Evolutionary conservation across 805 yeast species (phyloP).

Genomic region (Hanseniaspora taiwanica): DNA sequence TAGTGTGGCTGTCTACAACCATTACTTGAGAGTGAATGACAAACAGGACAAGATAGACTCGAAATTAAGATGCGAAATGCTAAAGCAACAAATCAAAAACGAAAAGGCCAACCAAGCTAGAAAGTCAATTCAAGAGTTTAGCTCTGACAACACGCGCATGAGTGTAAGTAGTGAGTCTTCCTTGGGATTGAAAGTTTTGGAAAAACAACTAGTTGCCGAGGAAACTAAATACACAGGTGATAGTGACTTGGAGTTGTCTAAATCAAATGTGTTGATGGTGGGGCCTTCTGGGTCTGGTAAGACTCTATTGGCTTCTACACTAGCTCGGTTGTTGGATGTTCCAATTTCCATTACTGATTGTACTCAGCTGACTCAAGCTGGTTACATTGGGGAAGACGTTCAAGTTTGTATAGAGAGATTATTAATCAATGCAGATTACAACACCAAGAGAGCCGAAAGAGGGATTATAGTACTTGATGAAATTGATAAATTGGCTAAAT

Average conservation of each 20-base stretch:
- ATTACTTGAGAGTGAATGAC: slow-evolving; percentile 37
- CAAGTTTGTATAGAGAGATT: slow-evolving; percentile 43
- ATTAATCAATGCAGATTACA: slow-evolving; percentile 35
- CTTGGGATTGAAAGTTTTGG: slow-evolving; percentile 19
- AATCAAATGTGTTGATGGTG: slow-evolving; percentile 40
- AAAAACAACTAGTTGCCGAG: slow-evolving; percentile 18
- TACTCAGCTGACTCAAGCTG: slow-evolving; percentile 50
- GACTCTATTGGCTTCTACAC: slow-evolving; percentile 40
- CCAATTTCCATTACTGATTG: slow-evolving; percentile 51
- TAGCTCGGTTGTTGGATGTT: slow-evolving; percentile 38
- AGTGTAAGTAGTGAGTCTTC: slow-evolving; percentile 18
- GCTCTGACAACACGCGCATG: slow-evolving; percentile 13
- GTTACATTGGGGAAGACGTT: slow-evolving; percentile 53
- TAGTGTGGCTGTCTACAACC: slow-evolving; percentile 50
- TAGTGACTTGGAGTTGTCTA: slow-evolving; percentile 35
- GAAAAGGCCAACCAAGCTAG: slow-evolving; percentile 6
- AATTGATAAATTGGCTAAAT: slow-evolving; percentile 42
- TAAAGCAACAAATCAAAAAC: slow-evolving; percentile 9
- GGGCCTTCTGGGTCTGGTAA: slow-evolving; percentile 58
- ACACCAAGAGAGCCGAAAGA: slow-evolving; percentile 37
- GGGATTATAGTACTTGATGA: slow-evolving; percentile 52
- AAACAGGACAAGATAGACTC: slow-evolving; percentile 22
- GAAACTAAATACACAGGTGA: slow-evolving; percentile 15
- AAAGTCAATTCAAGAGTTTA: slow-evolving; percentile 18
- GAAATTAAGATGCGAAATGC: slow-evolving; percentile 14